A percentile compares a stretch with the other conserved stretches of the same genome.
Evolutionary conservation across 78 protist species (phyloP).

Genomic region (Polysphondylium violaceum): DNA sequence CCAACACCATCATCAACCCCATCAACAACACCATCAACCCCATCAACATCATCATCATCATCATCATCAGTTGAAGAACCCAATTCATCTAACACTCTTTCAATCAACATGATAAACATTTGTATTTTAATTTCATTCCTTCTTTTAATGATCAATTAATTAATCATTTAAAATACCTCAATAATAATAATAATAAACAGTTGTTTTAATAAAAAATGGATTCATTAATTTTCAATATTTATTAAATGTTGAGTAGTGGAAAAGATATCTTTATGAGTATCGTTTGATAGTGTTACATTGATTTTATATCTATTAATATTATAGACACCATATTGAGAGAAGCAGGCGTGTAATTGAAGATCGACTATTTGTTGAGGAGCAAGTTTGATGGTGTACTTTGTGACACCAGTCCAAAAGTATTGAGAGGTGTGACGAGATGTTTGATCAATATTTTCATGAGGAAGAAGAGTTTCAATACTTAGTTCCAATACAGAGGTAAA

Average conservation of each 20-base stretch:
- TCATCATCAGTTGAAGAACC: too few relatives aligned
- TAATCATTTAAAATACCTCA: too few relatives aligned
- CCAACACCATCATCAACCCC: too few relatives aligned
- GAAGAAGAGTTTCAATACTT: constrained; percentile 26
- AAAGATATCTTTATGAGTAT: constrained; percentile 50
- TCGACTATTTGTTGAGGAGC: constrained; percentile 37
- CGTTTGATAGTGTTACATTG: constrained; percentile 57
- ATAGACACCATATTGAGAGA: constrained; percentile 34
- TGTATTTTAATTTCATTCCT: too few relatives aligned
- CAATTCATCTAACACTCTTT: too few relatives aligned
- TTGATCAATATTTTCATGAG: constrained; percentile 51
- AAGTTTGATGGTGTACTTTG: constrained; percentile 31
- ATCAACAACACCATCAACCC: too few relatives aligned
- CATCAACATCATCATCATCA: too few relatives aligned
- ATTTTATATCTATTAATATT: constrained; percentile 68
- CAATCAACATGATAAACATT: too few relatives aligned
- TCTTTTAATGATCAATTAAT: too few relatives aligned
- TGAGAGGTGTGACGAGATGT: constrained; percentile 22
- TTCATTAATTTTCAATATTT: constrained; percentile 45
- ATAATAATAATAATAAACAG: too few relatives aligned
- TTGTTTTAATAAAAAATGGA: too few relatives aligned
- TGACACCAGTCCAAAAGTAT: constrained; percentile 75
- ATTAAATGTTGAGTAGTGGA: constrained; percentile 70
- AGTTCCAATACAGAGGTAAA: constrained; percentile 9
- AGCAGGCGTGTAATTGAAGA: constrained; percentile 23